phyloP scores from a whole-genome alignment of 2,329 filamentous ascomycete genomes.

The Trichoderma afroharzianum region DNA sequence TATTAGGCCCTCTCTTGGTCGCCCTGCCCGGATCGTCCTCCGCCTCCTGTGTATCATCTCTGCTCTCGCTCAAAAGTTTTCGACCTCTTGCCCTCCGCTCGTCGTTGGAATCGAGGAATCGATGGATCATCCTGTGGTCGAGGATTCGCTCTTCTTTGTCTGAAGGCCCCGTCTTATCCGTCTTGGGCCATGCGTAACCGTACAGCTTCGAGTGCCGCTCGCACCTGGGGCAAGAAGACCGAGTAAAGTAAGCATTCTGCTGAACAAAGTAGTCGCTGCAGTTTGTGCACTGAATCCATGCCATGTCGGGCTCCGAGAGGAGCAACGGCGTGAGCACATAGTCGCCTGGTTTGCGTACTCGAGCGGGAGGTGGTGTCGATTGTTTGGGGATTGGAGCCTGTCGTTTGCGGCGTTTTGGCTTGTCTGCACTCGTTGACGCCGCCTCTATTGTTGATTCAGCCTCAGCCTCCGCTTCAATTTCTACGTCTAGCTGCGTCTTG shows the following conservation, averaged over 20 bases:
- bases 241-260: slow-evolving; percentile 80
- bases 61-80: slow-evolving; percentile 27
- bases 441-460: slow-evolving; percentile 16
- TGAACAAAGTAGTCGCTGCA: slow-evolving; percentile 84
- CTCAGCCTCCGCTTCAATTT: slow-evolving; percentile 19
- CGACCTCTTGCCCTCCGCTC: slow-evolving; percentile 54
- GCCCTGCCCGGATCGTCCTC: slow-evolving; percentile 26
- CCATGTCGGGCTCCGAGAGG: slow-evolving; percentile 69
- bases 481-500: background rate
- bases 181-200: slow-evolving; percentile 95
- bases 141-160: slow-evolving; percentile 71
- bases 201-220: slow-evolving; percentile 95
- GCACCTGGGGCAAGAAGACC: slow-evolving; percentile 82
- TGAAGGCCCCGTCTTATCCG: slow-evolving; percentile 68
- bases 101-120: slow-evolving; percentile 71
- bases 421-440: background rate
- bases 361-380: slow-evolving; percentile 32
- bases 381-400: slow-evolving; percentile 34
- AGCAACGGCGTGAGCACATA: slow-evolving; percentile 79
- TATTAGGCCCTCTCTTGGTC: slow-evolving; percentile 19
- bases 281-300: slow-evolving; percentile 85
- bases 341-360: slow-evolving; percentile 62
- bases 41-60: slow-evolving; percentile 26
- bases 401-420: slow-evolving; percentile 33
- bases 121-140: slow-evolving; percentile 83